Evolutionary conservation across 768 basidiomycete genomes (phyloP).

Genomic region (Cystofilobasidium bisporidii): DNA sequence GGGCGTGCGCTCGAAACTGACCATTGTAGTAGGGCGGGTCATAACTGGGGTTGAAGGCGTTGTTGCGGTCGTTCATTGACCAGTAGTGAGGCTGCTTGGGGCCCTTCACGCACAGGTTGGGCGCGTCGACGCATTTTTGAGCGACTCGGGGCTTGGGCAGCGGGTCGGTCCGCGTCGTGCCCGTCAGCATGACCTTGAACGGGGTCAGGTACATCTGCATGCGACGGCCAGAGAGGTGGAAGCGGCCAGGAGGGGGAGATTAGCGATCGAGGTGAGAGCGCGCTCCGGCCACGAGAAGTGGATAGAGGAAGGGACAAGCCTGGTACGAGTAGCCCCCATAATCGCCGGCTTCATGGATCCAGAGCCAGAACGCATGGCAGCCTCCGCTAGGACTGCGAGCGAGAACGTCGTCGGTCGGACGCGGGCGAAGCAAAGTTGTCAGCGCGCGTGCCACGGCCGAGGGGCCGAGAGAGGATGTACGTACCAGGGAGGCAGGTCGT

Average conservation of each 20-base stretch:
- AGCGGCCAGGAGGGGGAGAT: background rate
- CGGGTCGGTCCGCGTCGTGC: background rate
- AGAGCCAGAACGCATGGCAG: conserved; percentile 7
- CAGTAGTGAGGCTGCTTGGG: conserved; percentile 5
- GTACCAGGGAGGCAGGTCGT: conserved; percentile 10
- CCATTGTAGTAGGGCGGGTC: conserved; percentile 9
- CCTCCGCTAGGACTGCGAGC: background rate
- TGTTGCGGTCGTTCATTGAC: background rate
- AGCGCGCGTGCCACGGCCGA: no score
- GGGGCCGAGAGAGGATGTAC: background rate
- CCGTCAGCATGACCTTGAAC: background rate
- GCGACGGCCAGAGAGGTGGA: background rate
- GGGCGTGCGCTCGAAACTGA: no score
- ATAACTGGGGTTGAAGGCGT: background rate
- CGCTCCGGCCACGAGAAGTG: no score
- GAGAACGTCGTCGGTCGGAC: no score
- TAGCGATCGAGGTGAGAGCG: no score
- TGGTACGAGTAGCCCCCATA: conserved; percentile 1
- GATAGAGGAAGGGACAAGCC: no score
- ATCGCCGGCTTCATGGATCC: conserved; percentile 14
- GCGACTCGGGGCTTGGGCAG: background rate
- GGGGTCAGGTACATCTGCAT: conserved; percentile 1
- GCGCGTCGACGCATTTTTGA: conserved; percentile 6
- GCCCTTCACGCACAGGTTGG: background rate
- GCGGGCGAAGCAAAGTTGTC: background rate